Percentiles rank a stretch among this genome's conserved stretches.
Conservation (phyloP, 2,329 filamentous ascomycete genomes). For the Chrysoporthe deuterocubensis region DNA sequence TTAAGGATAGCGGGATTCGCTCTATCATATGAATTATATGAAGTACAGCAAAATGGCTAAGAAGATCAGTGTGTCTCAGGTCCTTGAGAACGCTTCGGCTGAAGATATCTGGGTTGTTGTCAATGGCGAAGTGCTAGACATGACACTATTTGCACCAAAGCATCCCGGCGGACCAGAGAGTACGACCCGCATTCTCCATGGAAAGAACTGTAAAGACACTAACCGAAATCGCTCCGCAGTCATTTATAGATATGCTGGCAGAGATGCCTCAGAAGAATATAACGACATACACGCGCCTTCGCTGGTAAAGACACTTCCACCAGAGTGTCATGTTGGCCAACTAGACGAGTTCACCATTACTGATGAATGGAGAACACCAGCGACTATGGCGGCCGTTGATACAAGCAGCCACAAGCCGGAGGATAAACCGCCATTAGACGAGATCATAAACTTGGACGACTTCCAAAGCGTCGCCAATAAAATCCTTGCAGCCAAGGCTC, state of each 20-base stretch:
- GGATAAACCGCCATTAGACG: no score
- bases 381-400: constrained; percentile 24
- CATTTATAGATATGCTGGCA: constrained; percentile 38
- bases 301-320: constrained; percentile 39
- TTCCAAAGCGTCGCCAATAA: no score
- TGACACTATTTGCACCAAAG: not conserved
- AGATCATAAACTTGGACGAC: no score
- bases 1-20: no score
- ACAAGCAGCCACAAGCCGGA: no score
- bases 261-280: constrained; percentile 57
- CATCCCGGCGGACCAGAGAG: not conserved
- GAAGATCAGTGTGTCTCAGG: no score
- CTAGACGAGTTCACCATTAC: not conserved
- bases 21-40: no score
- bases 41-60: no score
- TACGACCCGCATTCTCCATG: not conserved
- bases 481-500: no score
- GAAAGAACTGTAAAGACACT: not conserved
- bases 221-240: not conserved
- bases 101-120: not conserved
- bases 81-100: not conserved
- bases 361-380: no score
- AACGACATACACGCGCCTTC: constrained; percentile 52
- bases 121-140: not conserved
- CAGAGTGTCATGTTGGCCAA: not conserved